Evolutionary conservation across 2,329 filamentous ascomycete genomes (phyloP).

Genomic region (Fulvia fulva): DNA sequence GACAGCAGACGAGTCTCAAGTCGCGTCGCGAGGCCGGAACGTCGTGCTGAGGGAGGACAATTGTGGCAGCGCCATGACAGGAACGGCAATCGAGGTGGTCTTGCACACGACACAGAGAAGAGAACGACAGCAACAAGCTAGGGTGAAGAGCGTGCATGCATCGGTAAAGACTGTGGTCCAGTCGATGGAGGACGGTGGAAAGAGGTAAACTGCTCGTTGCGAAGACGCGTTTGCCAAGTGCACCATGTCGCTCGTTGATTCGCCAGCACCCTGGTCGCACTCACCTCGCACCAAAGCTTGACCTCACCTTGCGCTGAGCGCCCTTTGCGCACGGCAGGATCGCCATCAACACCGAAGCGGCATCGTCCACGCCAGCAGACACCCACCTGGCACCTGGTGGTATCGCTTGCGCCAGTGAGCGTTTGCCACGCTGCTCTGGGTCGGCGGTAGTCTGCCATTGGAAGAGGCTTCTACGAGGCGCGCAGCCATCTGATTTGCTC

Average conservation of each 20-base stretch:
- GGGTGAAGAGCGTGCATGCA: constrained; percentile 11
- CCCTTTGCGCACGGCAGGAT: neutral
- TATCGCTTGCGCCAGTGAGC: constrained; percentile 13
- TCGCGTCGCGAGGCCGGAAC: neutral
- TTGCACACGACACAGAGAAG: neutral
- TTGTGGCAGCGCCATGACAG: neutral
- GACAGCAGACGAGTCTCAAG: neutral
- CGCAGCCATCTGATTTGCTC: constrained; percentile 15
- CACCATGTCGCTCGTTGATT: neutral
- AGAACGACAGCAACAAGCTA: neutral
- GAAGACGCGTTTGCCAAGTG: neutral
- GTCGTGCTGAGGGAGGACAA: neutral
- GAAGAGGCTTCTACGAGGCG: neutral
- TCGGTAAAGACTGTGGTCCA: constrained; percentile 7
- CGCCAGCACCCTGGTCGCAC: neutral
- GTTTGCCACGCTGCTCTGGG: constrained; percentile 15
- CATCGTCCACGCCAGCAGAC: constrained; percentile 1
- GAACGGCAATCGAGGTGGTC: neutral
- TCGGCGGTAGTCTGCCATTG: constrained; percentile 1
- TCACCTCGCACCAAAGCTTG: neutral
- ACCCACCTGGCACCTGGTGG: neutral
- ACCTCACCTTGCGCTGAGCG: neutral
- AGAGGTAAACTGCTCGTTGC: neutral
- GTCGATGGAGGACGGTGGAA: neutral
- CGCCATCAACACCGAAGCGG: neutral